Percentiles rank a stretch among this genome's conserved stretches.
Evolutionary conservation across 306 rosid species (phyloP).

Genomic region (Quercus agrifolia): DNA sequence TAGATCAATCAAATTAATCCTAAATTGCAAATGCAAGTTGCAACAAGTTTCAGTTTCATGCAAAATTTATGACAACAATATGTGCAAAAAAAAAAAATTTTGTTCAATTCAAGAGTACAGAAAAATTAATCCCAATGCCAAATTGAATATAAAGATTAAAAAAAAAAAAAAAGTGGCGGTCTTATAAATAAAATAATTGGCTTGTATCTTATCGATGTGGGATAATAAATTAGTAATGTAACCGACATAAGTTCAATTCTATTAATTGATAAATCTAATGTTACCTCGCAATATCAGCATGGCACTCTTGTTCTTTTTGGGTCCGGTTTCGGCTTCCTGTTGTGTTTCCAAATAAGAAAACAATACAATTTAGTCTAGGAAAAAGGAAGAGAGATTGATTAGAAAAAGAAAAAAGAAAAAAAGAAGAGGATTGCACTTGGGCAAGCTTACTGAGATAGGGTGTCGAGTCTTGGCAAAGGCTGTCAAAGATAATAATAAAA

Average conservation of each 20-base stretch:
- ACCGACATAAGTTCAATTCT: background rate
- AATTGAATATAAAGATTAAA: no score
- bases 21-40: no score
- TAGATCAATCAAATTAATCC: no score
- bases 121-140: no score
- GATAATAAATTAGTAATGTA: no score
- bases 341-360: conserved; percentile 3
- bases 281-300: conserved; percentile 80
- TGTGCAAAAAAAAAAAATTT: no score
- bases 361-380: background rate
- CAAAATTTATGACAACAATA: no score
- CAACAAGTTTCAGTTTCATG: background rate
- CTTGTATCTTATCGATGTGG: no score
- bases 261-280: background rate
- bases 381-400: background rate
- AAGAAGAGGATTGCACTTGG: background rate
- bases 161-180: no score
- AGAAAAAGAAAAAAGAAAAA: background rate
- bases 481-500: conserved; percentile 25
- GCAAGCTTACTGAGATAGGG: conserved; percentile 48
- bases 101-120: no score
- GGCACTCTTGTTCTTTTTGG: conserved; percentile 69
- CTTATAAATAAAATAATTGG: no score
- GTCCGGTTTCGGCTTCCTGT: conserved; percentile 68
- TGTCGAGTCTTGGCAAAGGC: conserved; percentile 65